These are phyloP conservation scores for Coniferiporia sulphurascens DNA, from an alignment of 1,284 basidiomycete species.

Conservation along the genomic window DNA sequence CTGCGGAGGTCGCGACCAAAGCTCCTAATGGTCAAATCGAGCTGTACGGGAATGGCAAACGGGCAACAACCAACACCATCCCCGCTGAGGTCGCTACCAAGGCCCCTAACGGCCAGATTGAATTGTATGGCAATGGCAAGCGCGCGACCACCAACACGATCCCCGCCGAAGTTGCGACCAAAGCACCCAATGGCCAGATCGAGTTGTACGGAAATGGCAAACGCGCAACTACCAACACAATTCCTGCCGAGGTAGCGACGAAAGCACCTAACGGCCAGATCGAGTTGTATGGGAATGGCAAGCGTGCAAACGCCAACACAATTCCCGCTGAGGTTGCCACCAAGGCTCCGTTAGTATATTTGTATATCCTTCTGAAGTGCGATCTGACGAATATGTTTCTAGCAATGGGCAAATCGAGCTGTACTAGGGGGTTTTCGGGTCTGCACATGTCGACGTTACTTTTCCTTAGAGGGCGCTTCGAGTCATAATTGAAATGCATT, in stretches of 20 bases:
- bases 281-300: conserved; percentile 12
- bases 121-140: conserved; percentile 18
- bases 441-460: too few relatives aligned
- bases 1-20: conserved; percentile 32
- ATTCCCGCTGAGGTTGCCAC: conserved; percentile 31
- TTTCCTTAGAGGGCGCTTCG: not conserved
- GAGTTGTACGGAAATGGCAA: conserved; percentile 19
- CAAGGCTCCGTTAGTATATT: conserved; percentile 24
- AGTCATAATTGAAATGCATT: conserved; percentile 6
- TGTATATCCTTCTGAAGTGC: not conserved
- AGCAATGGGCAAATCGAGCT: conserved; percentile 22
- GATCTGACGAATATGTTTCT: not conserved
- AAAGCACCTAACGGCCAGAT: conserved; percentile 29
- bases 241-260: conserved; percentile 31
- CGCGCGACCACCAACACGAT: conserved; percentile 24
- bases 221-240: conserved; percentile 23
- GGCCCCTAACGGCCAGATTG: conserved; percentile 26
- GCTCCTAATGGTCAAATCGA: conserved; percentile 26
- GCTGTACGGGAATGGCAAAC: conserved; percentile 12
- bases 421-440: conserved; percentile 14
- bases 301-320: conserved; percentile 12
- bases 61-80: conserved; percentile 26
- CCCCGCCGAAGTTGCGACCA: conserved; percentile 31
- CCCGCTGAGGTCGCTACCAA: conserved; percentile 33
- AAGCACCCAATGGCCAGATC: conserved; percentile 27